These are phyloP conservation scores for Massariosphaeria phaeospora DNA, from an alignment of 495 filamentous ascomycete species.

Conservation along the genomic window DNA sequence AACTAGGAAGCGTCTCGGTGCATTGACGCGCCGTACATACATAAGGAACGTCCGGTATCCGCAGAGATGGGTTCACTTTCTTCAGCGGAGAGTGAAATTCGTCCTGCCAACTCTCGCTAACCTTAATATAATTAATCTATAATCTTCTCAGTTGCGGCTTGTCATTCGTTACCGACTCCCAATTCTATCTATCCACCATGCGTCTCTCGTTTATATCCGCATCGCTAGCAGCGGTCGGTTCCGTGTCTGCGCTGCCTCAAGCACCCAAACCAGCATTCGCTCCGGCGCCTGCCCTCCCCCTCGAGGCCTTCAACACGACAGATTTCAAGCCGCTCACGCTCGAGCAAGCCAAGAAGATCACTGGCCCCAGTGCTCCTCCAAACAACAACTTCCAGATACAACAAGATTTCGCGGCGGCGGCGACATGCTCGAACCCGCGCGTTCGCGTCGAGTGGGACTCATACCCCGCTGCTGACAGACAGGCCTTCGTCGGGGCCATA, in stretches of 20 bases:
- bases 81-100: no score
- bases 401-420: slow-evolving; percentile 3
- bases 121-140: neutral
- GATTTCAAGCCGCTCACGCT: slow-evolving; percentile 9
- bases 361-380: no score
- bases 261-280: neutral
- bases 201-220: slow-evolving; percentile 8
- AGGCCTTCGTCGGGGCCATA: slow-evolving; percentile 9
- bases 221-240: neutral
- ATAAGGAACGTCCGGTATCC: no score
- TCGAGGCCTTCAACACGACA: slow-evolving; percentile 6
- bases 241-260: neutral
- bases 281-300: slow-evolving; percentile 12
- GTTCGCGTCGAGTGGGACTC: slow-evolving; percentile 20
- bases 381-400: neutral
- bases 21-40: no score
- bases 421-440: slow-evolving; percentile 20
- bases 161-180: neutral
- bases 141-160: no score
- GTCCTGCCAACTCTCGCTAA: neutral
- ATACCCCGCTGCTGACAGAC: neutral
- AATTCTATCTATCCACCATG: slow-evolving; percentile 3
- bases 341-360: neutral
- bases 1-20: no score
- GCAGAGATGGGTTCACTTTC: no score